Conservation (phyloP, 768 basidiomycete genomes). For the Boletellus ananas region DNA sequence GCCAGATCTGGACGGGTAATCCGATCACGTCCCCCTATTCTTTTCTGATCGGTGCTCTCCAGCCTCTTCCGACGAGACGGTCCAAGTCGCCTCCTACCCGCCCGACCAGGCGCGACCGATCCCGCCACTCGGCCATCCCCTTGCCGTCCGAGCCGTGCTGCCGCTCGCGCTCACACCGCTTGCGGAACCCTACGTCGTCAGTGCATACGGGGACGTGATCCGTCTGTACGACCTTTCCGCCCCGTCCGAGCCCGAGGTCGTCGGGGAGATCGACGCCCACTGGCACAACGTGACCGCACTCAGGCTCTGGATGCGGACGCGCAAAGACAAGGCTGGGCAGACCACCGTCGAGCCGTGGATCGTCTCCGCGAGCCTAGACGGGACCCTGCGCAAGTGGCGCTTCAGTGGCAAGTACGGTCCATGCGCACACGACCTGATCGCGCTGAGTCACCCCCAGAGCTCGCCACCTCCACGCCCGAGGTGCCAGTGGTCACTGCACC, state of each 20-base stretch:
- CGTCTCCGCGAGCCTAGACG: conserved; percentile 79
- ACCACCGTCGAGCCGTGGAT: conserved; percentile 74
- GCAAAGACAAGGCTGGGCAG: conserved; percentile 40
- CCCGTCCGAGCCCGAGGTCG: conserved; percentile 60
- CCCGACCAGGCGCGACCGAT: conserved; percentile 35
- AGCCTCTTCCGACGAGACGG: conserved; percentile 91
- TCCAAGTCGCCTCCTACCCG: conserved; percentile 54
- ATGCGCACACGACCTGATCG: neutral
- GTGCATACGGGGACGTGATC: conserved; percentile 81
- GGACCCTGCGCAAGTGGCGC: conserved; percentile 84
- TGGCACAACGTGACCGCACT: conserved; percentile 85
- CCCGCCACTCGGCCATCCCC: conserved; percentile 56
- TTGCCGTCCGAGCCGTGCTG: conserved; percentile 69
- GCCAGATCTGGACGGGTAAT: conserved; percentile 85
- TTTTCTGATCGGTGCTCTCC: conserved; percentile 2
- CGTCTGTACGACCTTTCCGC: conserved; percentile 75
- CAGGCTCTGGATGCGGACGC: conserved; percentile 62
- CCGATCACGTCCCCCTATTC: neutral
- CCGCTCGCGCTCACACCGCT: conserved; percentile 61
- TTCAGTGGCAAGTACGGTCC: conserved; percentile 47
- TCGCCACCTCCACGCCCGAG: conserved; percentile 23
- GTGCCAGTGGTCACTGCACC: conserved; percentile 21
- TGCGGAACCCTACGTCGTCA: conserved; percentile 72
- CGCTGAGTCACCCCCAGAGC: conserved; percentile 17
- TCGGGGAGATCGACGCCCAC: conserved; percentile 80